These are phyloP conservation scores for Jasminum sambac DNA, from an alignment of 257 asterid species.

Conservation along the genomic window DNA sequence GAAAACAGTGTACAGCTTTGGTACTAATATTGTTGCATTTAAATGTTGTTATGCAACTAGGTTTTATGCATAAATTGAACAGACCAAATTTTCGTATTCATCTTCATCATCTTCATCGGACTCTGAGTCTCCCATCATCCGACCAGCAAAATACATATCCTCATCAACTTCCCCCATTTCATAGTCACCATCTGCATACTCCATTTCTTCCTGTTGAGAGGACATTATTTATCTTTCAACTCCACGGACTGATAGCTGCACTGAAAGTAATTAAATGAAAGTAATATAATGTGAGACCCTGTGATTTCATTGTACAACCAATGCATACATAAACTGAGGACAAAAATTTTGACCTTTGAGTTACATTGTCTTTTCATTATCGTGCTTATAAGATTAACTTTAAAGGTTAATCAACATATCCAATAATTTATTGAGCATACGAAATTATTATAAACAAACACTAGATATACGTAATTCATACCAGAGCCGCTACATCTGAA, in stretches of 20 bases:
- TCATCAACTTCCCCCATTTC: conserved; percentile 23
- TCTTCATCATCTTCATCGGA: conserved; percentile 18
- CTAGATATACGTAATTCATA: neutral
- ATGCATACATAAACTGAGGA: neutral
- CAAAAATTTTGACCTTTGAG: neutral
- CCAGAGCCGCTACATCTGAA: neutral
- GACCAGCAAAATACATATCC: conserved; percentile 11
- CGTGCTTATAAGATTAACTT: neutral
- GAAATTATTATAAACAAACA: neutral
- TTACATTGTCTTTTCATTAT: neutral
- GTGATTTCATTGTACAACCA: neutral
- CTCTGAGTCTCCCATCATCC: conserved; percentile 18
- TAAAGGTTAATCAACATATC: neutral
- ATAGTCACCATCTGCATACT: conserved; percentile 8
- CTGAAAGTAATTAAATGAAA: neutral
- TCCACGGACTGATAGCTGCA: conserved; percentile 10
- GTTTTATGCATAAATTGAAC: neutral
- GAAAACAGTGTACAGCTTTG: neutral
- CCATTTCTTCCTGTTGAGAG: conserved; percentile 14
- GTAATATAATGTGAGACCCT: neutral
- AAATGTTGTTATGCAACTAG: neutral
- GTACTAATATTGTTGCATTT: neutral
- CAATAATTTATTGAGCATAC: neutral
- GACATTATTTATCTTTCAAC: conserved; percentile 4
- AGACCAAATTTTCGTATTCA: conserved; percentile 20